Conservation (phyloP, 768 basidiomycete genomes). For the Phanerochaete carnosa region DNA sequence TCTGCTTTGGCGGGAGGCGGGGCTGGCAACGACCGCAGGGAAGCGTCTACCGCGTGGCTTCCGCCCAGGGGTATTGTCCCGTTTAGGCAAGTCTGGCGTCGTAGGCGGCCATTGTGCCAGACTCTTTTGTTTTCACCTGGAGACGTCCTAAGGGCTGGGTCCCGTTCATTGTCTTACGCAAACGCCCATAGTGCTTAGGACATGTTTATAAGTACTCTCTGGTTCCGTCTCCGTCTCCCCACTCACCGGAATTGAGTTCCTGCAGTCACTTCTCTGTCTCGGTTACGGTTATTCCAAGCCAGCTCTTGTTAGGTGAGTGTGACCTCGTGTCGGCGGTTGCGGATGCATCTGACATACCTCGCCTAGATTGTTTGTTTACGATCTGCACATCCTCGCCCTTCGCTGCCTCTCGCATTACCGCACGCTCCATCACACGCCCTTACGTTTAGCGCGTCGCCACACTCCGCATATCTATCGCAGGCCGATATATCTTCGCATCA, state of each 20-base stretch:
- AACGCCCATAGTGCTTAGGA: conserved; percentile 9
- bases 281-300: conserved; percentile 22
- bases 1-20: conserved; percentile 2
- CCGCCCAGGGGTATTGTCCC: conserved; percentile 18
- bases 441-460: conserved; percentile 32
- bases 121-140: conserved; percentile 31
- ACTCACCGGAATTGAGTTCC: conserved; percentile 28
- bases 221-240: conserved; percentile 17
- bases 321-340: not conserved
- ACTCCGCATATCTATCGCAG: conserved; percentile 50
- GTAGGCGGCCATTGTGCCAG: conserved; percentile 15
- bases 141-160: conserved; percentile 14
- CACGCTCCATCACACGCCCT: conserved; percentile 20
- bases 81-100: conserved; percentile 21
- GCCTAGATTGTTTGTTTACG: conserved; percentile 20
- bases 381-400: conserved; percentile 2
- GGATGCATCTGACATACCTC: not conserved
- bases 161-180: conserved; percentile 25
- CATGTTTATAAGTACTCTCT: conserved; percentile 27
- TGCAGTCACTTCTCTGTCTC: conserved; percentile 16
- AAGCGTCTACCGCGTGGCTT: conserved; percentile 25
- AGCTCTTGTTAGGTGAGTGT: conserved; percentile 28
- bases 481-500: conserved; percentile 47
- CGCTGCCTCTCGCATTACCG: conserved; percentile 15
- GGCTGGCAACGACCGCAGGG: conserved; percentile 9